Evolutionary conservation across 176 grass and related monocot genomes (phyloP), one percentile per base, ranked within the genome.

Genomic region (Themeda triandra): DNA sequence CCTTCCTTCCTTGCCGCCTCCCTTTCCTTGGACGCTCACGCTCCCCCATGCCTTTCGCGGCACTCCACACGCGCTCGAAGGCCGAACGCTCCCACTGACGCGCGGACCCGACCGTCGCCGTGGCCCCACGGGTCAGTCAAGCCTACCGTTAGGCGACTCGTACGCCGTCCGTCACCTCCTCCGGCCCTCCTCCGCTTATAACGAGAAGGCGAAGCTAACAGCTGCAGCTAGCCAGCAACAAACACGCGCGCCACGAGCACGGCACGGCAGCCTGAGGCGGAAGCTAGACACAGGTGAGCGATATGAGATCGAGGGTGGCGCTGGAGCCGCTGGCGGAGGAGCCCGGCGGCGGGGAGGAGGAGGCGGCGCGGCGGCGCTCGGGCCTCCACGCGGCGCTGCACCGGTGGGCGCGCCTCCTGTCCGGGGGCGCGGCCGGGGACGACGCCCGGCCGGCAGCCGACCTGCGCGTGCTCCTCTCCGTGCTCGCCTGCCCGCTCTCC

Each of bases 261-360:
- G 48, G 18, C 23, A 59, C 54, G 56, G 56, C 56, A 27, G 23
- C 87, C 89, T 80, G 62, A 73, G 64, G 65, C 86, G 75, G 30
- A 89, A 84, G 84, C 73, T 77, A 63, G 1, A 31, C 13, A 4
- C 24, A 21, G 46, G 19, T 6, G 78, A 48, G 60, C 6, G 18
- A 69, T 82, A 89, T 86, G 86, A 80, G 87, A 18, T 65, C 86
- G 67, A 85, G 79, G 73, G 92, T 88, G 93, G 90, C 80, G 48
- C 89, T 99, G 71, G 93, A 94, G 84, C 88, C 93, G 69, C 86
- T 99, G 45, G 91, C 93, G n/a, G 97, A 99, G 92, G 93, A 99
- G 90, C 97, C 97, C 10, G 89, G 92, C 13, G 89, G 75, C 75
- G 97, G 93, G 18, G 82, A 85, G 30, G 91, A 86, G n/a, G 81